Conservation (phyloP, 352 stramenopile genomes). For the Phytopythium helicoides region DNA sequence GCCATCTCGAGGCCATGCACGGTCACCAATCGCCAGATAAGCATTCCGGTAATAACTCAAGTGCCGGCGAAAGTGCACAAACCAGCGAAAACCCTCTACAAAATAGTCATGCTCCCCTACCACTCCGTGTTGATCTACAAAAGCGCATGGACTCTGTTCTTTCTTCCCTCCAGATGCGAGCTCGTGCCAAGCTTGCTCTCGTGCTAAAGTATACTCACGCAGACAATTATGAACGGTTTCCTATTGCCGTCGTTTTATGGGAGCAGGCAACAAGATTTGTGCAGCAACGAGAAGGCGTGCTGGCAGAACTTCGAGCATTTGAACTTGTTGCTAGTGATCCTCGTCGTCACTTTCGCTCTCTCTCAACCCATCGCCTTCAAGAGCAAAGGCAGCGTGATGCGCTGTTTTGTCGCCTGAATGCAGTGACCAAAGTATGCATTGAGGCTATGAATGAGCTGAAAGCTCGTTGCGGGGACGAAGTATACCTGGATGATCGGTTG, state of each 20-base stretch:
- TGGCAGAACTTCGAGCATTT: constrained; percentile 40
- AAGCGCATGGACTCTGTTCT: constrained; percentile 58
- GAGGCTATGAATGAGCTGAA: constrained; percentile 49
- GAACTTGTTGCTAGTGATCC: constrained; percentile 66
- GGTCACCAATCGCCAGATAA: not conserved
- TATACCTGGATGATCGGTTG: constrained; percentile 36
- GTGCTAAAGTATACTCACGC: constrained; percentile 76
- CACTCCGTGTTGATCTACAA: constrained; percentile 57
- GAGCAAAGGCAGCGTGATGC: constrained; percentile 69
- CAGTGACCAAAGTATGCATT: constrained; percentile 37
- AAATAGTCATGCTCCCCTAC: constrained; percentile 38
- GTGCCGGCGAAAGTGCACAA: not conserved
- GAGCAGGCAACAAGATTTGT: constrained; percentile 47
- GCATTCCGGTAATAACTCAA: too few species aligned
- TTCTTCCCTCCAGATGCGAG: constrained; percentile 35
- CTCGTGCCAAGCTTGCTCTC: constrained; percentile 58
- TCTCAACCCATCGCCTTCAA: constrained; percentile 55
- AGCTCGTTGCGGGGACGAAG: constrained; percentile 34
- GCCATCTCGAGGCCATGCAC: constrained; percentile 33
- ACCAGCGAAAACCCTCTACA: not conserved
- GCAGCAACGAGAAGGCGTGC: constrained; percentile 35
- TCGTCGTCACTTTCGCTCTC: constrained; percentile 60
- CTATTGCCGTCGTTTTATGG: constrained; percentile 60
- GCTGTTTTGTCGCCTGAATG: constrained; percentile 56
- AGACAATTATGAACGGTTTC: constrained; percentile 56